These are phyloP conservation scores for Tetrapisispora pingtungensis DNA, from an alignment of 805 yeast genomes.

Conservation along the genomic window DNA sequence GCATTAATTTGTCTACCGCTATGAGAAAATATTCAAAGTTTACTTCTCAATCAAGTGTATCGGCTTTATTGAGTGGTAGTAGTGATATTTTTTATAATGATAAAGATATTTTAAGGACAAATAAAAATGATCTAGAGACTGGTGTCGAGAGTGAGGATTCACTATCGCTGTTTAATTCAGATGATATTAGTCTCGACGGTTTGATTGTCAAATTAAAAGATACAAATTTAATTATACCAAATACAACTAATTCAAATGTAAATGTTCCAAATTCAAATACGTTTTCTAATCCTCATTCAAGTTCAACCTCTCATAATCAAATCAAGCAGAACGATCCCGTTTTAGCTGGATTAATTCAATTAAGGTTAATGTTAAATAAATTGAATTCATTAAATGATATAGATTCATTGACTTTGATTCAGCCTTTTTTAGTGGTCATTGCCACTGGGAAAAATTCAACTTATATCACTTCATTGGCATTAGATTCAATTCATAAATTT, in stretches of 20 bases:
- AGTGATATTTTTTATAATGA: slow-evolving; percentile 32
- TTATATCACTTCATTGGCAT: slow-evolving; percentile 66
- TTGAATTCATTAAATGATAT: slow-evolving; percentile 41
- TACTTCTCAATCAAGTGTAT: slow-evolving; percentile 54
- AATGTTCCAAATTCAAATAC: too few species aligned
- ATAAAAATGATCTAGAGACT: slow-evolving; percentile 20
- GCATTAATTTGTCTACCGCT: slow-evolving; percentile 71
- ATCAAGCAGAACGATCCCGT: slow-evolving; percentile 39
- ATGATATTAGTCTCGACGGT: slow-evolving; percentile 14
- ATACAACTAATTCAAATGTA: too few species aligned
- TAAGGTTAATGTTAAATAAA: slow-evolving; percentile 57
- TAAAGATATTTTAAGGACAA: background rate
- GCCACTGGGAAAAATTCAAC: slow-evolving; percentile 78
- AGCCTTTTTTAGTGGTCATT: slow-evolving; percentile 75
- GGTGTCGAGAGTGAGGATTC: slow-evolving; percentile 27
- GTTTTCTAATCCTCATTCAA: background rate
- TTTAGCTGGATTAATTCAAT: slow-evolving; percentile 64
- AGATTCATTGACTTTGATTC: slow-evolving; percentile 62
- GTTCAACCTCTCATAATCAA: background rate
- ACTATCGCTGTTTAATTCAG: background rate
- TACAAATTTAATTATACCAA: too few species aligned
- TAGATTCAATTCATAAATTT: slow-evolving; percentile 63
- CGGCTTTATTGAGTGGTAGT: slow-evolving; percentile 67
- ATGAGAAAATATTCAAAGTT: slow-evolving; percentile 80
- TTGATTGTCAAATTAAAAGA: slow-evolving; percentile 26